These are phyloP conservation scores for Trypanosoma brucei DNA, from an alignment of 208 protist genomes.

Conservation along the genomic window DNA sequence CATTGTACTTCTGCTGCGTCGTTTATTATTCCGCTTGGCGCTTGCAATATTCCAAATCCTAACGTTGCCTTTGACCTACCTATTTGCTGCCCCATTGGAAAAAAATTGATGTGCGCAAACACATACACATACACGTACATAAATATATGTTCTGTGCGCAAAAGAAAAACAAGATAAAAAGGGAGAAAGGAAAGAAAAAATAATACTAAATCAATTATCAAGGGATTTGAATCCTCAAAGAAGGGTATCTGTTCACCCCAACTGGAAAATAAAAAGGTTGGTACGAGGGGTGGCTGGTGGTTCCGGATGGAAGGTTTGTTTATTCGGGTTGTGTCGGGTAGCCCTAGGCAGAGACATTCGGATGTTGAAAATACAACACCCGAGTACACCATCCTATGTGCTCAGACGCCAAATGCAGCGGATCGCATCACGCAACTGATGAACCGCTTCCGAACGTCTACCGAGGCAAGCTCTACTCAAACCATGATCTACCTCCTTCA, in stretches of 20 bases:
- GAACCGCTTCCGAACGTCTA: constrained; percentile 61
- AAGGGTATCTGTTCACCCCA: not conserved
- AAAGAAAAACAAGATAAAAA: constrained; percentile 8
- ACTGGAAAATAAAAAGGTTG: constrained; percentile 5
- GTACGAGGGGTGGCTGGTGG: not conserved
- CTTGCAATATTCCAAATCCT: too few relatives aligned
- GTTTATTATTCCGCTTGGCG: too few relatives aligned
- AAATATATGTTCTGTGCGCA: not conserved
- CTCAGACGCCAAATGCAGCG: constrained; percentile 48
- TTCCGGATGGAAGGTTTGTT: constrained; percentile 60
- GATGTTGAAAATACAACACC: constrained; percentile 31
- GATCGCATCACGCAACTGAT: constrained; percentile 57
- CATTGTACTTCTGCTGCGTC: too few relatives aligned
- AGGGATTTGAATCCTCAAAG: not conserved
- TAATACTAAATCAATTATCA: constrained; percentile 3
- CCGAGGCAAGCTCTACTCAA: constrained; percentile 66
- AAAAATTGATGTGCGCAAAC: too few relatives aligned
- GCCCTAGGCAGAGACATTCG: constrained; percentile 53
- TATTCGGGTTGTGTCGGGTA: constrained; percentile 49
- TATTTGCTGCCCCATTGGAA: too few relatives aligned
- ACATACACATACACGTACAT: not conserved
- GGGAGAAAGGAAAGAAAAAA: not conserved
- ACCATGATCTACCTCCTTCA: constrained; percentile 66
- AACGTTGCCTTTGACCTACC: too few relatives aligned
- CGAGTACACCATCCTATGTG: constrained; percentile 82